Percentiles rank a stretch among this genome's conserved stretches.
phyloP scores from a whole-genome alignment of 768 basidiomycete genomes.

The Psilocybe sp. region DNA sequence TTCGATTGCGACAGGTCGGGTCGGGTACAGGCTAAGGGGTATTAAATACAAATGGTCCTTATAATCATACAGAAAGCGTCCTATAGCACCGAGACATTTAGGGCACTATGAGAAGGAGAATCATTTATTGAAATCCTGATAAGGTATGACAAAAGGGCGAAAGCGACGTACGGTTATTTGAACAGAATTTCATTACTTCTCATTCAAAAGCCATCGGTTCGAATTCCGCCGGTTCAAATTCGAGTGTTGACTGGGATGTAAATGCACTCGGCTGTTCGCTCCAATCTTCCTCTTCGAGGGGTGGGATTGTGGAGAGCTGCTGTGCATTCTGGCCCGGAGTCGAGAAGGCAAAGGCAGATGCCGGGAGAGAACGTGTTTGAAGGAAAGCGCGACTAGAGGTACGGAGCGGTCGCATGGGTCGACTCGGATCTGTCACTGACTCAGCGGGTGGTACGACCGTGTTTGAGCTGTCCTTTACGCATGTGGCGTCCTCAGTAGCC shows the following conservation, averaged over 20 bases:
- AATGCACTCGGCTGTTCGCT: slow-evolving; percentile 24
- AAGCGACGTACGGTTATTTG: not conserved
- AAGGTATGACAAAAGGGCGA: not conserved
- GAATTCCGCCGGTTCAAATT: slow-evolving; percentile 7
- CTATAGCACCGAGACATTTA: too few relatives aligned
- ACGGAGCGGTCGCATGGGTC: slow-evolving; percentile 41
- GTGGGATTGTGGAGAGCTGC: slow-evolving; percentile 8
- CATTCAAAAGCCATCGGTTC: slow-evolving; percentile 20
- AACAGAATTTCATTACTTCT: not conserved
- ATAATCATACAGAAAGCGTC: too few relatives aligned
- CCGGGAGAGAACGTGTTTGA: slow-evolving; percentile 37
- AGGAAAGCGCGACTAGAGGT: slow-evolving; percentile 29
- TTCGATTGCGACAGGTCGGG: too few relatives aligned
- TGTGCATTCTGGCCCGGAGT: not conserved
- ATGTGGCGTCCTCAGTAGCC: not conserved
- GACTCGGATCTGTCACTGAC: slow-evolving; percentile 3
- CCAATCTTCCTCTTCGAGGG: slow-evolving; percentile 41
- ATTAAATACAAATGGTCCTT: too few relatives aligned
- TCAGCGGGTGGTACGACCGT: not conserved
- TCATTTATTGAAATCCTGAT: not conserved
- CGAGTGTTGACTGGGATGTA: slow-evolving; percentile 10
- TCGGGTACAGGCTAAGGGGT: too few relatives aligned
- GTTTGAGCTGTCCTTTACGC: too few relatives aligned
- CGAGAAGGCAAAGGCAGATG: slow-evolving; percentile 17
- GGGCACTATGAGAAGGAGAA: too few relatives aligned